A percentile compares a stretch with the other conserved stretches of the same genome.
phyloP scores from a whole-genome alignment of 192 early-diverging fungal genomes.

The Spinellus fusiger region DNA sequence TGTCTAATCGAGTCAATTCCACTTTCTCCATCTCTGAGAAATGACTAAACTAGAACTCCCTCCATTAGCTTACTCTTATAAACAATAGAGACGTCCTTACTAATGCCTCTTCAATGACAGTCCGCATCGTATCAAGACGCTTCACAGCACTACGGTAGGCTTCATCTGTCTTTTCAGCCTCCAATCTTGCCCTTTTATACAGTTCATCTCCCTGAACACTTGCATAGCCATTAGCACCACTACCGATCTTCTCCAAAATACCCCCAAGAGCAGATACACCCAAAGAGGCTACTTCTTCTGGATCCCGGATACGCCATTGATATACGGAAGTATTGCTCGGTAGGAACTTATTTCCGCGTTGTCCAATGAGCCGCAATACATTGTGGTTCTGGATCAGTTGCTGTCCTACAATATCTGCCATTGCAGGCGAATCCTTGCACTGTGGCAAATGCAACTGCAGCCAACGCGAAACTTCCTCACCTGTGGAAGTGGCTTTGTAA shows the following conservation, averaged over 20 bases:
- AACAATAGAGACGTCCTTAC: slow-evolving; percentile 21
- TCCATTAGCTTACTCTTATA: not conserved
- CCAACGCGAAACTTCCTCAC: slow-evolving; percentile 68
- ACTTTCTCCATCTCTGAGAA: slow-evolving; percentile 44
- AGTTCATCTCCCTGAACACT: slow-evolving; percentile 18
- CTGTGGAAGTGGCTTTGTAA: slow-evolving; percentile 56
- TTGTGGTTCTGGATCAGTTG: slow-evolving; percentile 53
- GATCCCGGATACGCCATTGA: slow-evolving; percentile 61
- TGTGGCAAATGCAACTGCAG: slow-evolving; percentile 58
- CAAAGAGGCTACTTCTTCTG: slow-evolving; percentile 26
- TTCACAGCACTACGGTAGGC: slow-evolving; percentile 59
- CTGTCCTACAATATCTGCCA: slow-evolving; percentile 65
- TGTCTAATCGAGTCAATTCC: slow-evolving; percentile 41
- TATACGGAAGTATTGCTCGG: slow-evolving; percentile 56
- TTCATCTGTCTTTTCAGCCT: slow-evolving; percentile 63
- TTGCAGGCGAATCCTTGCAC: slow-evolving; percentile 48
- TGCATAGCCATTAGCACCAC: not conserved
- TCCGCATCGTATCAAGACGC: slow-evolving; percentile 58
- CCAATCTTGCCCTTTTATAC: slow-evolving; percentile 47
- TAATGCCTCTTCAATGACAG: slow-evolving; percentile 63
- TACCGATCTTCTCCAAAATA: slow-evolving; percentile 11
- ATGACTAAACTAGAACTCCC: slow-evolving; percentile 39
- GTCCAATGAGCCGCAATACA: slow-evolving; percentile 61
- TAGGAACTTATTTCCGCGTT: slow-evolving; percentile 63
- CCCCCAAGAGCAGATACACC: slow-evolving; percentile 21